phyloP scores from a whole-genome alignment of 176 grass and related monocot species.

The Musa itinerans region DNA sequence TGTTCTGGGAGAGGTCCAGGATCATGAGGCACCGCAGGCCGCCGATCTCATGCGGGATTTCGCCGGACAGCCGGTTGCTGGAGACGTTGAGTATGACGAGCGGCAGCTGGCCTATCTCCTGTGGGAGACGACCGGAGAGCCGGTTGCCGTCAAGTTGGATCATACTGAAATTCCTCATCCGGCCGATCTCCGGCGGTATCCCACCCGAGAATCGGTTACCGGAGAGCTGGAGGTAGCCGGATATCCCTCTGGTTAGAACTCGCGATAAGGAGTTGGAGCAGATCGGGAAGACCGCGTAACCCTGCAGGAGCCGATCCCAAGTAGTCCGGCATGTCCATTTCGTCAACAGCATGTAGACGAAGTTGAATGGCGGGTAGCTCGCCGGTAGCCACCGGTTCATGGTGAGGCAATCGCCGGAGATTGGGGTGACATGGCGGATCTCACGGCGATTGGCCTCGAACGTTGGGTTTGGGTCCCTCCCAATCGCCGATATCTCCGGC shows the following conservation, averaged over 20 bases:
- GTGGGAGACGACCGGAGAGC: constrained; percentile 41
- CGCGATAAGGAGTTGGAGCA: constrained; percentile 51
- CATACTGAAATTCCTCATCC: constrained; percentile 51
- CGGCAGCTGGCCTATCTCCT: constrained; percentile 43
- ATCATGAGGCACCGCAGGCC: constrained; percentile 36
- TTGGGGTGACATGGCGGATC: constrained; percentile 11
- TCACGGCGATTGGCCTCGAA: constrained; percentile 45
- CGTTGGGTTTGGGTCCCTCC: constrained; percentile 48
- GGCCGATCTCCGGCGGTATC: constrained; percentile 44
- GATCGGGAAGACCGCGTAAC: constrained; percentile 58
- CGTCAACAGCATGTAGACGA: constrained; percentile 59
- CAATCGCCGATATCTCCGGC: constrained; percentile 43
- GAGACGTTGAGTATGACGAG: constrained; percentile 75
- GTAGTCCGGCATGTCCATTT: constrained; percentile 46
- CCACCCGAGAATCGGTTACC: constrained; percentile 53
- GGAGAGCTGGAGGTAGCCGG: constrained; percentile 80
- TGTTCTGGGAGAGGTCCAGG: constrained; percentile 60
- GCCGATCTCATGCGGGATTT: constrained; percentile 53
- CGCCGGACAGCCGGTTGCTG: constrained; percentile 48
- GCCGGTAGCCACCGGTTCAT: constrained; percentile 87
- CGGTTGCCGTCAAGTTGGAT: constrained; percentile 60
- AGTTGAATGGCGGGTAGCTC: constrained; percentile 82
- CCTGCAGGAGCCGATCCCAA: constrained; percentile 66
- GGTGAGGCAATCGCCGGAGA: constrained; percentile 65
- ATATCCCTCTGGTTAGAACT: constrained; percentile 34